Percentiles rank a stretch among this genome's conserved stretches.
phyloP scores from a whole-genome alignment of 2,329 filamentous ascomycete genomes.

The Cryoendolithus antarcticus region DNA sequence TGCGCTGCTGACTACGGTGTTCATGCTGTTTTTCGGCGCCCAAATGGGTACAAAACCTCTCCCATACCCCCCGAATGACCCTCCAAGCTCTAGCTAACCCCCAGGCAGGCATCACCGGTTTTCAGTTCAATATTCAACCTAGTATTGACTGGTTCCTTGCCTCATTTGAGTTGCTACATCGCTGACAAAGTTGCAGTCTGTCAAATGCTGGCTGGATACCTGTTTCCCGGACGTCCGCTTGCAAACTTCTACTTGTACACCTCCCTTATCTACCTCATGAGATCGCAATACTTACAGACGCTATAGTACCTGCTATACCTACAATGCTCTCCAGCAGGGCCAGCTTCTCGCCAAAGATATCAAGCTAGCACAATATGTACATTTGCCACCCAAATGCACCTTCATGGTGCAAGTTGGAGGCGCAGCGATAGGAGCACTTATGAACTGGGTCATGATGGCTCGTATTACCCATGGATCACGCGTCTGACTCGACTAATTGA shows the following conservation, averaged over 20 bases:
- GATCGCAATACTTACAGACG: neutral
- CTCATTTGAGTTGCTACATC: no score
- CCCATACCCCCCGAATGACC: no score
- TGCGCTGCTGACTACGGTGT: conserved; percentile 22
- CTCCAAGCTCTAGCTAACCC: no score
- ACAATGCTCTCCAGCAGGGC: conserved; percentile 21
- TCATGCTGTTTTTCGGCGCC: conserved; percentile 19
- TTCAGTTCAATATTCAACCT: conserved; percentile 28
- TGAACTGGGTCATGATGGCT: conserved; percentile 36
- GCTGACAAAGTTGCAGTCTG: conserved; percentile 14
- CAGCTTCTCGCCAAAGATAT: conserved; percentile 22
- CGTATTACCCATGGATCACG: no score
- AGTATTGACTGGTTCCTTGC: no score
- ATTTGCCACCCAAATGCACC: conserved; percentile 31
- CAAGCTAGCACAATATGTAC: conserved; percentile 26
- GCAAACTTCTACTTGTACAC: conserved; percentile 20
- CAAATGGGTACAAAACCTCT: conserved; percentile 20
- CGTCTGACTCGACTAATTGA: neutral
- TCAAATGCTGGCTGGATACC: conserved; percentile 39
- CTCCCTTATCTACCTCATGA: conserved; percentile 7
- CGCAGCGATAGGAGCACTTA: conserved; percentile 29
- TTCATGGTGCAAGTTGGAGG: conserved; percentile 34
- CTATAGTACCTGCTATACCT: conserved; percentile 16
- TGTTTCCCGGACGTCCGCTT: conserved; percentile 29
- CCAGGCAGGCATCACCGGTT: conserved; percentile 18